These are phyloP conservation scores for Dioscorea cayenensis DNA, from an alignment of 116 monocot species.

Conservation along the genomic window DNA sequence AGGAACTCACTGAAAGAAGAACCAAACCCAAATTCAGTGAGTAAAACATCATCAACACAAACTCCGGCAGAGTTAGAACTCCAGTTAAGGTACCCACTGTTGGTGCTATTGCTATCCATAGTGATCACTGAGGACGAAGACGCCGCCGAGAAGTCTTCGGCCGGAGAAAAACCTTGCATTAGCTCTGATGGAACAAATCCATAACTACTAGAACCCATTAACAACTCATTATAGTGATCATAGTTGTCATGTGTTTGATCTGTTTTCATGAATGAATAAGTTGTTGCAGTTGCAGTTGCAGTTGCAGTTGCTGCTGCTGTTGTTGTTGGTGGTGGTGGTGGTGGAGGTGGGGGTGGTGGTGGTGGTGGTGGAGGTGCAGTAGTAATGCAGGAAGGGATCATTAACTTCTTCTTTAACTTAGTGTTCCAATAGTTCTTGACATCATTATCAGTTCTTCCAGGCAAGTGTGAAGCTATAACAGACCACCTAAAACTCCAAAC, in stretches of 20 bases:
- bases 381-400: not conserved
- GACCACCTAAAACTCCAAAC: conserved; percentile 42
- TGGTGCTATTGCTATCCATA: conserved; percentile 8
- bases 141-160: conserved; percentile 8
- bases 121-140: conserved; percentile 6
- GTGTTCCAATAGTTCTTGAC: conserved; percentile 82
- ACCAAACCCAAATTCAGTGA: not conserved
- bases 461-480: conserved; percentile 47
- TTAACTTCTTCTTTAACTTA: conserved; percentile 53
- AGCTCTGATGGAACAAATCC: not conserved
- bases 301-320: too few relatives aligned
- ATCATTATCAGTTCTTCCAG: conserved; percentile 70
- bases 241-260: too few relatives aligned
- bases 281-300: too few relatives aligned
- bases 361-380: not conserved
- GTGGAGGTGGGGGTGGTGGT: not conserved
- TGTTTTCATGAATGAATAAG: too few relatives aligned
- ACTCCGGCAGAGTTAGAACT: not conserved
- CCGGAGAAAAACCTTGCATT: not conserved
- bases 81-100: not conserved
- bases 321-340: not conserved
- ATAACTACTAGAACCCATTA: not conserved
- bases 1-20: not conserved
- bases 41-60: not conserved
- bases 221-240: not conserved